phyloP scores from a whole-genome alignment of 345 rosid genomes.

The Eutrema yunnanense region DNA sequence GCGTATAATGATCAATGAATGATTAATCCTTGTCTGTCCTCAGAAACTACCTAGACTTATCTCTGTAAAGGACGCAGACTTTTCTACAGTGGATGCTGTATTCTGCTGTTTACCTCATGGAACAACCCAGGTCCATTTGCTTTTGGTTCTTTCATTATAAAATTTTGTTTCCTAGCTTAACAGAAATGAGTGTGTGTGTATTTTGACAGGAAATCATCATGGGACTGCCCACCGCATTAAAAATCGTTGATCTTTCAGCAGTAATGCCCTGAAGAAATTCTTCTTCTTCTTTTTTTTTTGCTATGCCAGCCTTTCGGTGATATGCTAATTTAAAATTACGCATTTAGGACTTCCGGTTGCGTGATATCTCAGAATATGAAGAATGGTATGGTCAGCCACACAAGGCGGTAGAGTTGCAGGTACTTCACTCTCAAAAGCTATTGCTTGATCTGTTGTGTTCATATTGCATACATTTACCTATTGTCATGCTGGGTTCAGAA shows the following conservation, averaged over 20 bases:
- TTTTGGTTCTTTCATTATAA: background rate
- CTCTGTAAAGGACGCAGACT: conserved; percentile 73
- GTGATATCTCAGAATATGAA: conserved; percentile 68
- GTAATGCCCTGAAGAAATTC: conserved; percentile 38
- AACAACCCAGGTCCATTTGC: conserved; percentile 69
- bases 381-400: conserved; percentile 99
- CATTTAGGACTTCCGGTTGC: conserved; percentile 67
- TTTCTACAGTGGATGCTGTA: conserved; percentile 76
- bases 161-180: background rate
- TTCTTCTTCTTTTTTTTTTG: background rate
- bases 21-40: conserved; percentile 2
- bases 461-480: background rate
- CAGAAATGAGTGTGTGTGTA: background rate
- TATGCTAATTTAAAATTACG: conserved; percentile 1
- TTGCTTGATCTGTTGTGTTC: background rate
- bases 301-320: background rate
- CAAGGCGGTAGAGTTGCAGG: conserved; percentile 84
- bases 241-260: conserved; percentile 95
- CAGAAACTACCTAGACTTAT: conserved; percentile 81
- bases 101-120: conserved; percentile 97
- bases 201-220: conserved; percentile 72
- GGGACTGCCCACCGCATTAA: conserved; percentile 60
- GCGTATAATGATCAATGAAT: background rate
- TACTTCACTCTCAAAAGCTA: background rate
- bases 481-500: conserved; percentile 39